Evolutionary conservation across 1,139 yeast species (phyloP).

Genomic region (Debaryomyces coudertii): DNA sequence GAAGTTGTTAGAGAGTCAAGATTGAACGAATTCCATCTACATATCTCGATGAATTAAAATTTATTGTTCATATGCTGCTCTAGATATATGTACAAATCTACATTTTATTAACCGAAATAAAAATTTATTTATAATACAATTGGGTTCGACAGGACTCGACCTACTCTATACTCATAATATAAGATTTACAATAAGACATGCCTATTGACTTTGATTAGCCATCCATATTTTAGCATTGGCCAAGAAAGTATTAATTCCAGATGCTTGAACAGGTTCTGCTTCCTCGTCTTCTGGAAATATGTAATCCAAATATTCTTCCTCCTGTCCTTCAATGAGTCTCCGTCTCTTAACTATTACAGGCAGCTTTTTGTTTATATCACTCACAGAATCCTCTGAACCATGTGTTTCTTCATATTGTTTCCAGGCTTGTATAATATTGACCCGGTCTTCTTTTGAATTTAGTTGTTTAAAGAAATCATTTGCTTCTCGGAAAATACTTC

Average conservation of each 20-base stretch:
- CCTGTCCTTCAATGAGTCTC: constrained; percentile 45
- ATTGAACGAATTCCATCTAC: not conserved
- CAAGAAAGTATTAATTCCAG: constrained; percentile 54
- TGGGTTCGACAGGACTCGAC: not conserved
- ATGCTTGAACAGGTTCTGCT: constrained; percentile 23
- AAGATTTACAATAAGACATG: not conserved
- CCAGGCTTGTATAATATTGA: constrained; percentile 64
- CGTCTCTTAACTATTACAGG: constrained; percentile 62
- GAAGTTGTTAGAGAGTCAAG: not conserved
- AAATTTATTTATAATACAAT: not conserved
- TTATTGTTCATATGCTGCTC: not conserved
- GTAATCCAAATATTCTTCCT: constrained; percentile 64
- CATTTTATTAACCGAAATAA: not conserved
- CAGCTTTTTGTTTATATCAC: constrained; percentile 45
- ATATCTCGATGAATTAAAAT: not conserved
- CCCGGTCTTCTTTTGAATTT: constrained; percentile 48
- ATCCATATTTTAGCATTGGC: constrained; percentile 70
- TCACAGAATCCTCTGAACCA: constrained; percentile 51
- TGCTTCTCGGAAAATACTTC: constrained; percentile 62
- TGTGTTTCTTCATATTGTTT: constrained; percentile 64
- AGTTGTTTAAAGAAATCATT: constrained; percentile 44
- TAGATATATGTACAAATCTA: not conserved
- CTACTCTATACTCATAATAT: not conserved
- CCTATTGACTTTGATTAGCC: constrained; percentile 3
- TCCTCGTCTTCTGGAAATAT: constrained; percentile 66